Evolutionary conservation across 2,329 filamentous ascomycete genomes (phyloP), one percentile per base, ranked within the genome.

Genomic region (Aspergillus novoparasiticus): DNA sequence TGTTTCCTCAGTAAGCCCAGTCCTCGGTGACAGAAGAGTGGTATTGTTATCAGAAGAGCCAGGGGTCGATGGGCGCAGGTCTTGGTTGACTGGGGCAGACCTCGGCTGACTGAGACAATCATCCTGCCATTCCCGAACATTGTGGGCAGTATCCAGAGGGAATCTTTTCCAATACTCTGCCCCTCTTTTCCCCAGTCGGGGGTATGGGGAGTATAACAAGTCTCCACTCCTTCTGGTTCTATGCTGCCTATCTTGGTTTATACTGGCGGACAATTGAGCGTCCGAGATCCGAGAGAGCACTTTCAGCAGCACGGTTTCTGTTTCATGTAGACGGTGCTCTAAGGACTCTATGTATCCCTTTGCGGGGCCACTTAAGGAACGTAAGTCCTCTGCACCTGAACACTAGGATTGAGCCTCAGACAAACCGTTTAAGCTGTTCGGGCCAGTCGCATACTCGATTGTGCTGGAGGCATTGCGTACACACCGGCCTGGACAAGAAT

Each of bases 301-400:
- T 23, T 70, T 74, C 10, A 82, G 62, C 14, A 83, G 69, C 16
- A 78, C 71, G 1, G 66, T 72, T 63, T 83, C 81, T 0, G 80
- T 81, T 54, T 80, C 76, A 51, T 76, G 73, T 1, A 83, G 73
- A 43, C 80, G 74, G 28, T 79, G 72, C 54, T 82, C 80, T 21
- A 83, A 66, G 19, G 78, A 76, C 68, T 82, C 80, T 21, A 79
- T 75, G 58, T 82, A 81, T 9, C 81, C 81, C 64, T 82, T 83
- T n/a, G 80, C 76, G 8, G 81, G 81, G 1, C 81, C 81, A 57
- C 81, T 82, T 30, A 6, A 21, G 6, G 5, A 3, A 12, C 9
- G n/a, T 32, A 19, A 32, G 48, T 21, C 9, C 1, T n/a, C 30
- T 51, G 9, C 28, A 5, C 19, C 9, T 6, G 8, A 26, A n/a